These are phyloP conservation scores for Phytophthora pini DNA, from an alignment of 352 stramenopile species.

Conservation along the genomic window DNA sequence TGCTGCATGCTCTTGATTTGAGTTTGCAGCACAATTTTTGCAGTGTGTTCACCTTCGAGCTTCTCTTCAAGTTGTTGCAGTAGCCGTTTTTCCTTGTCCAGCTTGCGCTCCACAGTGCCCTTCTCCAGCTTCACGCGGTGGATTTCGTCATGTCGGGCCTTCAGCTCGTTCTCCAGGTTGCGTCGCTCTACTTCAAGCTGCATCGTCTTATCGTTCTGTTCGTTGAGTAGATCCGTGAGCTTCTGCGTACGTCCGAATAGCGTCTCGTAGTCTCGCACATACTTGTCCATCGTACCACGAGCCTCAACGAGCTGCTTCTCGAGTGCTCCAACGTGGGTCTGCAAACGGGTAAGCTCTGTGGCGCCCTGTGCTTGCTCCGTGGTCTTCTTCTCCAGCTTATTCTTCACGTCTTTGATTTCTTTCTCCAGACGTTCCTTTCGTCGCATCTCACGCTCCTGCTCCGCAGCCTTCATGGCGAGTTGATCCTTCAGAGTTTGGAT, in stretches of 20 bases:
- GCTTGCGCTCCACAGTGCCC: slow-evolving; percentile 89
- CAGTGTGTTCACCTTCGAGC: slow-evolving; percentile 90
- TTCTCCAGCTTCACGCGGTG: slow-evolving; percentile 90
- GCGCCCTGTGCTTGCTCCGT: slow-evolving; percentile 57
- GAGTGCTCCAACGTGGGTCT: slow-evolving; percentile 76
- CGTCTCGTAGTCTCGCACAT: slow-evolving; percentile 93
- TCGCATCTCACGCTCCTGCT: slow-evolving; percentile 90
- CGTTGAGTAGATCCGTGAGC: slow-evolving; percentile 92
- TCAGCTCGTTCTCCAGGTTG: slow-evolving; percentile 88
- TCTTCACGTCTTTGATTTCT: slow-evolving; percentile 91
- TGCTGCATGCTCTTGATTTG: slow-evolving; percentile 87
- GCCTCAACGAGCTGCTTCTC: slow-evolving; percentile 89
- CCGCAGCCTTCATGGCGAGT: slow-evolving; percentile 83
- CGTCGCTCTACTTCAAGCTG: slow-evolving; percentile 81
- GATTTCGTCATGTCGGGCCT: slow-evolving; percentile 85
- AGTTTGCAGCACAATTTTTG: slow-evolving; percentile 82
- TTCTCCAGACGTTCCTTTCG: slow-evolving; percentile 92
- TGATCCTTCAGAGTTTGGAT: slow-evolving; percentile 90
- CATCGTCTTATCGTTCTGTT: slow-evolving; percentile 91
- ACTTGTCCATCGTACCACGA: slow-evolving; percentile 92
- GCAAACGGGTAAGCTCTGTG: slow-evolving; percentile 63
- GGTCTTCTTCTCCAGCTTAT: slow-evolving; percentile 89
- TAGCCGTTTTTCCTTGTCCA: slow-evolving; percentile 88
- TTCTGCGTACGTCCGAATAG: slow-evolving; percentile 92
- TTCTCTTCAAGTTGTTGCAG: slow-evolving; percentile 91